Percentiles rank a stretch among this genome's conserved stretches.
Conservation (phyloP, 169 alveolate genomes). For the Toxoplasma gondii region DNA sequence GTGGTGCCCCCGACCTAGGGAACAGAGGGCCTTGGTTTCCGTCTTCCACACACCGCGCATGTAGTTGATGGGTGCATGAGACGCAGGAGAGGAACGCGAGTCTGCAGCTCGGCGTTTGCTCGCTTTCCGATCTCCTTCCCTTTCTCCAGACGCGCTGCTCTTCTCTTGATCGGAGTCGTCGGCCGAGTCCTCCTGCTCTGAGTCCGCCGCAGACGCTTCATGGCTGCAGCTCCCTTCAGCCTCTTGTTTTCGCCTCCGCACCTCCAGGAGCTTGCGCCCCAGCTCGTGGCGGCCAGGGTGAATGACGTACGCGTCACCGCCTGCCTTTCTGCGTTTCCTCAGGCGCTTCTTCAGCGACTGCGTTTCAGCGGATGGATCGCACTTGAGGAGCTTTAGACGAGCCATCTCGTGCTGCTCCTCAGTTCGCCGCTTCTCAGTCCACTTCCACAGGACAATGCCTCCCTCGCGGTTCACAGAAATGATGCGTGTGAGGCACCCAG, state of each 20-base stretch:
- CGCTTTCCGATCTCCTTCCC: background rate
- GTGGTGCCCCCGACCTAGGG: background rate
- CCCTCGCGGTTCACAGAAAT: slow-evolving; percentile 58
- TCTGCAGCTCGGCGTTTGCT: background rate
- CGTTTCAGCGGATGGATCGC: background rate
- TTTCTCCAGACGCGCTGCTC: background rate
- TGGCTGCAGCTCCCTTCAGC: background rate
- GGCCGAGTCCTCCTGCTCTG: background rate
- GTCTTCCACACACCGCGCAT: slow-evolving; percentile 48
- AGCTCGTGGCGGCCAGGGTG: slow-evolving; percentile 7
- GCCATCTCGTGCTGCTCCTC: slow-evolving; percentile 29
- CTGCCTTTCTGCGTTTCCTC: slow-evolving; percentile 7
- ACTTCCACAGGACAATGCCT: slow-evolving; percentile 43
- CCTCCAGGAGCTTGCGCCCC: background rate
- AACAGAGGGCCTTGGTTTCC: slow-evolving; percentile 20
- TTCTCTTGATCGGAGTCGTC: background rate
- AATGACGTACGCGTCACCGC: background rate
- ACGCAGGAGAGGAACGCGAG: background rate
- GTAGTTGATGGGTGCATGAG: background rate
- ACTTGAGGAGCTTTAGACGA: slow-evolving; percentile 10
- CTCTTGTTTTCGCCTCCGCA: background rate
- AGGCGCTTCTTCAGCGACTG: background rate
- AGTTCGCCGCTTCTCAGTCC: slow-evolving; percentile 19
- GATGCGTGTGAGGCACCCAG: slow-evolving; percentile 38
- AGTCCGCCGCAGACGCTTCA: background rate